These are phyloP conservation scores for Pleurotus tuoliensis DNA, from an alignment of 768 basidiomycete species.

Conservation along the genomic window DNA sequence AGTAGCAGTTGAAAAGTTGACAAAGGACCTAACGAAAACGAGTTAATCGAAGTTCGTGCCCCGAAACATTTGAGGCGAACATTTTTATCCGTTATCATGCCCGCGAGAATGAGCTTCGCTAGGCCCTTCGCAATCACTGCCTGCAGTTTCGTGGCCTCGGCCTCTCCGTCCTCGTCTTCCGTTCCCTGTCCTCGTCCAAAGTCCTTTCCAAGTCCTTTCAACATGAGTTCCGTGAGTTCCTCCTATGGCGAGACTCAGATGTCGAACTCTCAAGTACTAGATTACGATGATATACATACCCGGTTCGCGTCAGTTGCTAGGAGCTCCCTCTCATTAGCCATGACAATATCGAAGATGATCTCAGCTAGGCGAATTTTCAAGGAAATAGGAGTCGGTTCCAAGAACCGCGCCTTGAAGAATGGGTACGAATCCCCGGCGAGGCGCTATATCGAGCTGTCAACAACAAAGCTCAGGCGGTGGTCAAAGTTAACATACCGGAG, in stretches of 20 bases:
- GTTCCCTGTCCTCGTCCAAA: conserved; percentile 24
- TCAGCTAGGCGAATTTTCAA: conserved; percentile 73
- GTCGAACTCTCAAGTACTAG: no score
- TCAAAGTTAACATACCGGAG: conserved; percentile 36
- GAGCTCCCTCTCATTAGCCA: conserved; percentile 72
- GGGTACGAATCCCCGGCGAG: conserved; percentile 41
- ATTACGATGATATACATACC: conserved; percentile 6
- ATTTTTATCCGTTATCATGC: conserved; percentile 67
- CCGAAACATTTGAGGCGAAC: conserved; percentile 22
- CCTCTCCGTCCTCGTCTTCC: conserved; percentile 24
- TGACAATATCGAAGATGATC: conserved; percentile 80
- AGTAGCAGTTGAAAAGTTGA: conserved; percentile 45
- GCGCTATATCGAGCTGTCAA: conserved; percentile 17
- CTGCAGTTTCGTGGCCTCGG: conserved; percentile 32
- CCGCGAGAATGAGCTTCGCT: conserved; percentile 80
- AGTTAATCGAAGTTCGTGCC: conserved; percentile 44
- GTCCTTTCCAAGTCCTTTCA: neutral
- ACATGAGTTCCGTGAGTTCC: neutral
- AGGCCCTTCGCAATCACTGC: conserved; percentile 76
- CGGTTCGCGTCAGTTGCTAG: conserved; percentile 32
- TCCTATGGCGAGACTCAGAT: no score
- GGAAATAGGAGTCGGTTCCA: conserved; percentile 48
- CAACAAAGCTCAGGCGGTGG: neutral
- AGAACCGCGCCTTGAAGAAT: conserved; percentile 61
- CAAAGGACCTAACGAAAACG: conserved; percentile 35